Evolutionary conservation across 2,329 filamentous ascomycete species (phyloP).

Genomic region (Trichoderma aggressivum): DNA sequence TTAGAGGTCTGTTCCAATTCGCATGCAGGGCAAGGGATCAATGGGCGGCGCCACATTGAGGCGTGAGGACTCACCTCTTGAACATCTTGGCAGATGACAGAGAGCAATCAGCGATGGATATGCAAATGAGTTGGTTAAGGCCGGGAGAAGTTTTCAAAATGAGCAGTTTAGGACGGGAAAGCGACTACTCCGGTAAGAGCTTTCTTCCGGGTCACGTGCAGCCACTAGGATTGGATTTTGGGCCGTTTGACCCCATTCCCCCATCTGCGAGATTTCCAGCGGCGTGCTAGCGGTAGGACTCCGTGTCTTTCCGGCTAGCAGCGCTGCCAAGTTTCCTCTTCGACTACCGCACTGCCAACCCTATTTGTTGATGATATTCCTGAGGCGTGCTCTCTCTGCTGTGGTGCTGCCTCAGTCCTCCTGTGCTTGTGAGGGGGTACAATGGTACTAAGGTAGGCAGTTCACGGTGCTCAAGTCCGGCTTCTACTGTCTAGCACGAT

Average conservation of each 20-base stretch:
- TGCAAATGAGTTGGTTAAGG: conserved; percentile 54
- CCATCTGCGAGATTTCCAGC: conserved; percentile 12
- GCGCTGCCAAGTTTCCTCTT: not conserved
- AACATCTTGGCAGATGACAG: conserved; percentile 74
- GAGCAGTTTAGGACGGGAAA: conserved; percentile 48
- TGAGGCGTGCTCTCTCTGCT: not conserved
- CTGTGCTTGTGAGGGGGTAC: not conserved
- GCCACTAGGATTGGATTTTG: conserved; percentile 9
- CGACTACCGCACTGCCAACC: not conserved
- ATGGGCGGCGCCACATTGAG: conserved; percentile 20
- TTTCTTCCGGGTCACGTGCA: conserved; percentile 41
- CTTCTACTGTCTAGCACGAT: too few relatives aligned
- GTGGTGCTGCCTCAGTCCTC: not conserved
- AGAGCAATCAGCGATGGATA: conserved; percentile 60
- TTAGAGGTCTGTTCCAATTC: conserved; percentile 52
- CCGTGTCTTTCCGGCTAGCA: conserved; percentile 15
- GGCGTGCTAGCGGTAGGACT: not conserved
- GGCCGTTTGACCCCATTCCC: conserved; percentile 2
- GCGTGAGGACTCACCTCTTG: conserved; percentile 64
- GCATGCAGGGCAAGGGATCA: conserved; percentile 25
- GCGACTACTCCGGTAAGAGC: conserved; percentile 43
- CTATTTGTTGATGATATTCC: not conserved
- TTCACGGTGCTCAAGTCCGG: not conserved
- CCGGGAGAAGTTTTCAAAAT: conserved; percentile 48
- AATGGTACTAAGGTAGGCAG: not conserved